phyloP scores from a whole-genome alignment of 371 early-diverging fungal species.

The Lichtheimia hyalospora region DNA sequence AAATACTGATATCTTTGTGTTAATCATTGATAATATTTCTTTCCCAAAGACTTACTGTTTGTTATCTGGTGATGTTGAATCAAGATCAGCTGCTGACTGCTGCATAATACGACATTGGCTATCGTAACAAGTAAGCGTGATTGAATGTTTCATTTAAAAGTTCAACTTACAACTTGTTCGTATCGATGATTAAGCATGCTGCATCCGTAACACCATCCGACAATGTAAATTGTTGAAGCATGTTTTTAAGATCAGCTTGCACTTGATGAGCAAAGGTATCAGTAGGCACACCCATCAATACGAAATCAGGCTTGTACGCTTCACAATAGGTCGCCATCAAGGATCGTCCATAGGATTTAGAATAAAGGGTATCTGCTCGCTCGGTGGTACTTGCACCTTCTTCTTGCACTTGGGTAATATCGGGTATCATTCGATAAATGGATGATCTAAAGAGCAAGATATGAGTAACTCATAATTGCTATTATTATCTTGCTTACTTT shows the following conservation, averaged over 20 bases:
- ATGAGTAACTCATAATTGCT: background rate
- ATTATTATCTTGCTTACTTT: slow-evolving; percentile 25
- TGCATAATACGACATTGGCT: slow-evolving; percentile 40
- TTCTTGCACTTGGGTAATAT: slow-evolving; percentile 36
- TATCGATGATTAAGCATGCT: slow-evolving; percentile 57
- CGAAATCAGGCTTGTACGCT: slow-evolving; percentile 62
- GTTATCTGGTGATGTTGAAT: slow-evolving; percentile 11
- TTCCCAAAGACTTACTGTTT: slow-evolving; percentile 1
- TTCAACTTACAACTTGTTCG: slow-evolving; percentile 43
- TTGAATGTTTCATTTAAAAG: background rate
- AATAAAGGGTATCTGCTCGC: slow-evolving; percentile 52
- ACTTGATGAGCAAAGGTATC: slow-evolving; percentile 48
- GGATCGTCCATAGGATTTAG: slow-evolving; percentile 67
- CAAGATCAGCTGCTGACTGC: slow-evolving; percentile 13
- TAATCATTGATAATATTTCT: background rate
- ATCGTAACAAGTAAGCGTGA: slow-evolving; percentile 1
- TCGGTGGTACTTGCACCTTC: slow-evolving; percentile 19
- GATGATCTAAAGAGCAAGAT: slow-evolving; percentile 27
- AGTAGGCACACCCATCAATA: slow-evolving; percentile 60
- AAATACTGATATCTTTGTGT: background rate
- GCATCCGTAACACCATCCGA: slow-evolving; percentile 45
- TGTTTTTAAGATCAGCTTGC: slow-evolving; percentile 54
- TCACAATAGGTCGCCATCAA: slow-evolving; percentile 62
- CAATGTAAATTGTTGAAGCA: slow-evolving; percentile 41
- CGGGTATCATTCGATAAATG: slow-evolving; percentile 46